phyloP scores from a whole-genome alignment of 2,329 filamentous ascomycete genomes.

The Cladosporium sp. region DNA sequence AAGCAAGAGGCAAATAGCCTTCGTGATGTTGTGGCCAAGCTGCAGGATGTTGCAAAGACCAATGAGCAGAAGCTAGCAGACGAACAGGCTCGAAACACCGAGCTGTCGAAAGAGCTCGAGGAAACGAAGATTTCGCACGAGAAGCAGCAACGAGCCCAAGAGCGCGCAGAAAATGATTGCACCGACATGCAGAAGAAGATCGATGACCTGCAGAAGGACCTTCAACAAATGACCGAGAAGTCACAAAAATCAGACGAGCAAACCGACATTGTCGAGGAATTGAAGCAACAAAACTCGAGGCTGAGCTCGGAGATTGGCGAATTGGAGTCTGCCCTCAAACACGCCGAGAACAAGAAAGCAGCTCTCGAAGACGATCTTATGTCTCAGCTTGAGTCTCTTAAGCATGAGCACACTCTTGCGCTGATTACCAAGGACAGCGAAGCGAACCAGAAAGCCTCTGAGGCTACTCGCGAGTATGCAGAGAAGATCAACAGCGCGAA shows the following conservation, averaged over 20 bases:
- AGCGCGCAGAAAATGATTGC: constrained; percentile 13
- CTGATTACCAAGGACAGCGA: constrained; percentile 6
- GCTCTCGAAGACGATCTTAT: constrained; percentile 6
- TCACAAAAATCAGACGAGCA: constrained; percentile 22
- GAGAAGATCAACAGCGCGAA: constrained; percentile 18
- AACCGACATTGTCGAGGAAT: constrained; percentile 17
- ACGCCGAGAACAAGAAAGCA: constrained; percentile 5
- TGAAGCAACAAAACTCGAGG: constrained; percentile 1
- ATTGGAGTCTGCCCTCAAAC: neutral
- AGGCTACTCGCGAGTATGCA: constrained; percentile 9
- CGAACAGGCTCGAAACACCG: neutral
- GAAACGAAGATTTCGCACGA: constrained; percentile 2
- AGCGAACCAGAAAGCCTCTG: constrained; percentile 1
- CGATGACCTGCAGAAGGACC: constrained; percentile 17
- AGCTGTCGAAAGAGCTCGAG: constrained; percentile 7
- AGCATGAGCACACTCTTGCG: constrained; percentile 7
- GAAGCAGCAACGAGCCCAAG: constrained; percentile 19
- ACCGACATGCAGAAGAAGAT: constrained; percentile 16
- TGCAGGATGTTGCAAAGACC: constrained; percentile 12
- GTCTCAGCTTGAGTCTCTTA: constrained; percentile 5
- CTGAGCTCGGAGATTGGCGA: constrained; percentile 1
- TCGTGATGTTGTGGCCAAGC: neutral
- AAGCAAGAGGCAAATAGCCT: constrained; percentile 5
- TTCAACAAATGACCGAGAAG: constrained; percentile 24
- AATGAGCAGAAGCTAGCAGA: constrained; percentile 8